Percentiles rank a stretch among this genome's conserved stretches.
Conservation (phyloP, 192 early-diverging fungal genomes). For the Pilobolus umbonatus region DNA sequence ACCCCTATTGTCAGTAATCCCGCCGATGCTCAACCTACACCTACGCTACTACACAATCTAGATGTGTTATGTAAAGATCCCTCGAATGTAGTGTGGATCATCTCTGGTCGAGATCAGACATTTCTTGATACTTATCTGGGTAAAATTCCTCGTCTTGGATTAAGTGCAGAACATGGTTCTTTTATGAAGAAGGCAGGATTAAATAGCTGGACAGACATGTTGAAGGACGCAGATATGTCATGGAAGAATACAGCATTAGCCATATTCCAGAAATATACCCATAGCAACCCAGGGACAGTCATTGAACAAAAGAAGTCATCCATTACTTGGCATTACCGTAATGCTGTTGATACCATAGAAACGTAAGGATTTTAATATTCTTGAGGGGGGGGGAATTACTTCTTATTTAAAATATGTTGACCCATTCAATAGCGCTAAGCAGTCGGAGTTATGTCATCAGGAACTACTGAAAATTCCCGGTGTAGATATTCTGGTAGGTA, state of each 20-base stretch:
- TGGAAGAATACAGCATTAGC: constrained; percentile 90
- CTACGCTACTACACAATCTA: constrained; percentile 76
- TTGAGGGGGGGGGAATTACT: constrained; percentile 60
- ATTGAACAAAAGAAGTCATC: constrained; percentile 90
- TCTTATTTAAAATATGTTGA: too few species aligned
- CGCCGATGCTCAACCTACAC: constrained; percentile 79
- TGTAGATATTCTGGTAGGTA: constrained; percentile 91
- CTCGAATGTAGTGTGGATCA: constrained; percentile 81
- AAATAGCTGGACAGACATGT: constrained; percentile 70
- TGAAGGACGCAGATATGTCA: constrained; percentile 64
- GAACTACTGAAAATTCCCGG: constrained; percentile 39
- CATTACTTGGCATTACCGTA: constrained; percentile 96
- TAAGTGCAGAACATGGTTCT: constrained; percentile 93
- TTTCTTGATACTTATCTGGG: constrained; percentile 83
- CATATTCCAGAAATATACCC: constrained; percentile 89
- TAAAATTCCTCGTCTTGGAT: constrained; percentile 67
- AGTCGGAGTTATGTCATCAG: constrained; percentile 19
- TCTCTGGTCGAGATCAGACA: constrained; percentile 86
- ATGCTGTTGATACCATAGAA: constrained; percentile 17
- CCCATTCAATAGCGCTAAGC: constrained; percentile 3
- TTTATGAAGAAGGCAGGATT: constrained; percentile 82
- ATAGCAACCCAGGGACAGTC: constrained; percentile 85
- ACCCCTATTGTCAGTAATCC: constrained; percentile 93
- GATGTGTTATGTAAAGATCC: constrained; percentile 64
- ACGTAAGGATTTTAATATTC: constrained; percentile 56